Evolutionary conservation across 371 early-diverging fungal species (phyloP).

Genomic region (Syncephalastrum contaminatum): DNA sequence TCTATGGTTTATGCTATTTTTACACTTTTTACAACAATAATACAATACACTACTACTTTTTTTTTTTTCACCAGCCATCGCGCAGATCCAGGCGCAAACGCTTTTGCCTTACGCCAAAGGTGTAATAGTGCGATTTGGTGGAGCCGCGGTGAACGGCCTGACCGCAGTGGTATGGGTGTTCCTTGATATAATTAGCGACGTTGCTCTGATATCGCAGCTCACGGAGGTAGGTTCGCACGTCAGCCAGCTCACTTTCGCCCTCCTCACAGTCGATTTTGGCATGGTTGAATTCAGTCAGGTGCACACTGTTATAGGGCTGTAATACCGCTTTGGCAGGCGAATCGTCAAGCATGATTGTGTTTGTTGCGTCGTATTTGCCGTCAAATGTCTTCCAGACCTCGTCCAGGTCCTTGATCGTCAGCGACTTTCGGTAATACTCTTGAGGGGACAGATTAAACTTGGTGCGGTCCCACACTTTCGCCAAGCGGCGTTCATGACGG

Average conservation of each 20-base stretch:
- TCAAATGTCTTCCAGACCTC: conserved; percentile 43
- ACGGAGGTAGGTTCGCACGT: conserved; percentile 3
- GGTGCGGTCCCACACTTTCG: conserved; percentile 61
- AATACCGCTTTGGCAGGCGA: conserved; percentile 57
- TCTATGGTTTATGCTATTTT: too few species aligned
- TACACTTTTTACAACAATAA: too few species aligned
- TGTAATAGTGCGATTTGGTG: too few species aligned
- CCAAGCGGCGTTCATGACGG: conserved; percentile 32
- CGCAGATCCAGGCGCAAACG: too few species aligned
- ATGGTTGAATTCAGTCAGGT: conserved; percentile 7
- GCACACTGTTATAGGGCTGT: conserved; percentile 66
- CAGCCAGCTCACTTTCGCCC: conserved; percentile 6
- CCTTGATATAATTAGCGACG: conserved; percentile 3
- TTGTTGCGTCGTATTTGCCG: conserved; percentile 55
- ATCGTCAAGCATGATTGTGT: conserved; percentile 73
- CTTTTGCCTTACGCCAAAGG: too few species aligned
- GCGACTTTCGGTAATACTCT: conserved; percentile 50
- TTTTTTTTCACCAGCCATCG: too few species aligned
- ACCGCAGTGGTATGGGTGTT: neutral
- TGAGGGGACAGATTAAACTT: conserved; percentile 47
- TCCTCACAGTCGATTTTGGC: too few species aligned
- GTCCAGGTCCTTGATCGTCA: conserved; percentile 66
- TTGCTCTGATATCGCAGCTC: neutral
- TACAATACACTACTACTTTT: too few species aligned
- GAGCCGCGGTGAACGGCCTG: too few species aligned